Conservation (phyloP, 2,329 filamentous ascomycete genomes). For the Beauveria rudraprayagi region DNA sequence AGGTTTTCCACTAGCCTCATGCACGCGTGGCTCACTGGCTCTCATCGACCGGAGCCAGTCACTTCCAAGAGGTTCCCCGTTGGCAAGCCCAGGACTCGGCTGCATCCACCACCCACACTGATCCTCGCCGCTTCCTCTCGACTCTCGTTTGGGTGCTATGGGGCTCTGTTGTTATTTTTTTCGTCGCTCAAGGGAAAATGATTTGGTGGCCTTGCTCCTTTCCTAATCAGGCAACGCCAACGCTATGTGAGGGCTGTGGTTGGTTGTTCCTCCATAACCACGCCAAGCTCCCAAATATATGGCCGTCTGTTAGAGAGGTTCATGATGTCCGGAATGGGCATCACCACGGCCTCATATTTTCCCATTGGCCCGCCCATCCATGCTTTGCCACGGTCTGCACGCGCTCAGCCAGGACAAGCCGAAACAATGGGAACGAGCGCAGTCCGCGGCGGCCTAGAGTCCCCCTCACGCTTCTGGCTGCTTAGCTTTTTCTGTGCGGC, state of each 20-base stretch:
- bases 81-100: background rate
- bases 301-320: slow-evolving; percentile 12
- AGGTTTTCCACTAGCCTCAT: background rate
- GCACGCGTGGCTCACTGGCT: too few relatives aligned
- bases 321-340: slow-evolving; percentile 2
- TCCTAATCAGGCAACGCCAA: slow-evolving; percentile 10
- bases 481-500: background rate
- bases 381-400: background rate
- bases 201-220: background rate
- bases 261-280: slow-evolving; percentile 12
- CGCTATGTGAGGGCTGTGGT: slow-evolving; percentile 9
- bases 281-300: slow-evolving; percentile 10
- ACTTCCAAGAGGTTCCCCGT: too few relatives aligned
- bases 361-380: slow-evolving; percentile 1
- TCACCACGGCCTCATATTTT: background rate
- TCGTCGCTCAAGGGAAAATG: background rate
- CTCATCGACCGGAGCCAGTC: too few relatives aligned
- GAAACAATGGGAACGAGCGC: background rate
- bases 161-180: background rate
- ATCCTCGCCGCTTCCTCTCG: background rate
- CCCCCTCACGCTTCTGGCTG: background rate
- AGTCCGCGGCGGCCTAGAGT: slow-evolving; percentile 1
- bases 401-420: background rate
- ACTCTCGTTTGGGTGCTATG: background rate
- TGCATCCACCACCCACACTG: background rate